Base-by-base conservation (phyloP, 345 rosid species). In the Alliaria petiolata region DNA sequence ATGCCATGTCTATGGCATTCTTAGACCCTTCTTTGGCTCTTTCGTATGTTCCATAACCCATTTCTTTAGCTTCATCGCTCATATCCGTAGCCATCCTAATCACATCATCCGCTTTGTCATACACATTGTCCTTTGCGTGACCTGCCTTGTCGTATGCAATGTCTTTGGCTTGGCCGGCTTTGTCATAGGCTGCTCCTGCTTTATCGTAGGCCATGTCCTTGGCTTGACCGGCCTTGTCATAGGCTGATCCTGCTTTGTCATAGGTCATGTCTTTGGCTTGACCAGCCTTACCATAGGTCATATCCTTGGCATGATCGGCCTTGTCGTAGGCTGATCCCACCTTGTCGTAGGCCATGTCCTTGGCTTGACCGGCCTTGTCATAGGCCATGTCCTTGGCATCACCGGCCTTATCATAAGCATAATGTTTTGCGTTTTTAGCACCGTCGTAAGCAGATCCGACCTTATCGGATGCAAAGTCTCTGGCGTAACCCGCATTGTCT, bases 361-460 rank as follows among this genome's bases (percentile, higher is more conserved):
- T 77, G 14, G 64, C 46, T 44, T 72, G 71, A 31, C 62, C n/a
- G n/a, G n/a, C n/a, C n/a, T n/a, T n/a, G n/a, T n/a, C n/a, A n/a
- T n/a, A n/a, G n/a, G n/a, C n/a, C n/a, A n/a, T n/a, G n/a, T n/a
- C n/a, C n/a, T n/a, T n/a, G n/a, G n/a, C n/a, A n/a, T n/a, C n/a
- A n/a, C n/a, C n/a, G n/a, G n/a, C n/a, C n/a, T n/a, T n/a, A n/a
- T n/a, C 65, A 13, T 77, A 71, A 43, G 75, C 76, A 62, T 40
- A 59, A 13, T 62, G 69, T 44, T 59, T 46, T 16, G 76, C 80
- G 16, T 71, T 26, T 3, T 25, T 33, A 11, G 65, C 52, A 42
- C 67, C 43, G 11, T 69, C 81, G 58, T 78, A 72, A 5, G 78
- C 82, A 70, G 50, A 65, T 45, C 75, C 79, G 14, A 74, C 80